Evolutionary conservation across 257 asterid genomes (phyloP), one percentile per base, ranked within the genome.

Genomic region (Leptodermis oblonga): DNA sequence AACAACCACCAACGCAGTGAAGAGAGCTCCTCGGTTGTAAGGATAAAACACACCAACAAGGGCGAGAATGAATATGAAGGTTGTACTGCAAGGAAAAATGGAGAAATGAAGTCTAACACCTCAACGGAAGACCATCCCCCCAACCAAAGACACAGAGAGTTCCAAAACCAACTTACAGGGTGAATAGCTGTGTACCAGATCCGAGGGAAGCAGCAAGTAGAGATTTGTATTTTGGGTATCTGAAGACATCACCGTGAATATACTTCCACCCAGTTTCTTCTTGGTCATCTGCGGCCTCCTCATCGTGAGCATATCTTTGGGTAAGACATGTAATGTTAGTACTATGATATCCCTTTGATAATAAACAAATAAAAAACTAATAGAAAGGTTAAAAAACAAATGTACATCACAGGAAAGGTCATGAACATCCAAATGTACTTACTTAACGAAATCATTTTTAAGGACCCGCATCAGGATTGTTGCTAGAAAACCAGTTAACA

Each of bases 41-140:
- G 85, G 85, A 59, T 81, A 81, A 72, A 81, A 81, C 52, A 77
- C 85, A 23, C 85, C 85, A 68, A 80, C 84, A 31, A 80, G 74
- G 39, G 84, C 81, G 30, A 80, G 84, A 28, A 80, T 51, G 52
- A 81, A 81, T 46, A 81, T 77, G 42, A 78, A 81, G 52, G 75
- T 70, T 43, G 85, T 66, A 15, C 85, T 81, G 82, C 42, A 71
- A 70, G 7, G 20, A 18, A 54, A 49, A 33, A 62, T 7, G 12
- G 41, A 25, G 13, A 43, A 43, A 72, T 41, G 33, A 65, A 39
- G 28, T 26, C 51, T 22, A 34, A 68, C 13, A n/a, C 53, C 52
- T 36, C 22, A 22, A 14, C 37, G 36, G 13, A 20, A 39, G 26
- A 28, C 1, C 4, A 36, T 54, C 65, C n/a, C n/a, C n/a, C n/a